Evolutionary conservation across 129 eudicot genomes (phyloP), one percentile per base, ranked within the genome.

Genomic region (Pulicaria dysenterica): DNA sequence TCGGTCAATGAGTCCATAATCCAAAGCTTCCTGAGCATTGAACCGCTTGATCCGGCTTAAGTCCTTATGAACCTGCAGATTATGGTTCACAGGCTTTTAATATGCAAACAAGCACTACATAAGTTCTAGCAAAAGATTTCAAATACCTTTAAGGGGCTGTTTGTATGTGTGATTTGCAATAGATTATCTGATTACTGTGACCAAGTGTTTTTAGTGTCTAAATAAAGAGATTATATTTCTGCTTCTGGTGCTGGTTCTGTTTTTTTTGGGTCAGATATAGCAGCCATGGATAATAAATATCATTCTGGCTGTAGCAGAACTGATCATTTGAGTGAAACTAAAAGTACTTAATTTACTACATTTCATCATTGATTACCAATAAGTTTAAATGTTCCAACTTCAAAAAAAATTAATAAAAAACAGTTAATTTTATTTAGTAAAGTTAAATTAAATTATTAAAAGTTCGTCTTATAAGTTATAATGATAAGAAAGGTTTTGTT

Each of bases 1-100:
- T 16, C 85, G 76, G 77, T 91, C 97, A 72, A 91, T 84, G 13
- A 91, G 80, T 14, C 97, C 97, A 36, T 91, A 88, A 48, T 91
- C 95, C 42, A 91, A 62, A 70, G 97, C 97, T 69, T 77, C 86
- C 72, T 88, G 85, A 48, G 91, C 89, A 72, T 69, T 79, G 74
- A 91, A 88, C 1, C 74, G 67, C 80, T 79, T 85, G 67, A 76
- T 49, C 51, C 83, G 73, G 13, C 83, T 73, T 10, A 91, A 75
- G 77, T 91, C 95, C 69, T 88, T 58, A 74, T 83, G 51, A 69
- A 87, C 75, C 97, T 91, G 90, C 80, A 79, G 11, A 51, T 68
- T 45, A 69, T 45, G 70, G 14, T 73, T 40, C 8, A 55, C 13
- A 7, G 16, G 14, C 15, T 19, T 58, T 57, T 8, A 56, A 37